Conservation (phyloP, 2,329 filamentous ascomycete species). For the Ophioceras dolichostomum region DNA sequence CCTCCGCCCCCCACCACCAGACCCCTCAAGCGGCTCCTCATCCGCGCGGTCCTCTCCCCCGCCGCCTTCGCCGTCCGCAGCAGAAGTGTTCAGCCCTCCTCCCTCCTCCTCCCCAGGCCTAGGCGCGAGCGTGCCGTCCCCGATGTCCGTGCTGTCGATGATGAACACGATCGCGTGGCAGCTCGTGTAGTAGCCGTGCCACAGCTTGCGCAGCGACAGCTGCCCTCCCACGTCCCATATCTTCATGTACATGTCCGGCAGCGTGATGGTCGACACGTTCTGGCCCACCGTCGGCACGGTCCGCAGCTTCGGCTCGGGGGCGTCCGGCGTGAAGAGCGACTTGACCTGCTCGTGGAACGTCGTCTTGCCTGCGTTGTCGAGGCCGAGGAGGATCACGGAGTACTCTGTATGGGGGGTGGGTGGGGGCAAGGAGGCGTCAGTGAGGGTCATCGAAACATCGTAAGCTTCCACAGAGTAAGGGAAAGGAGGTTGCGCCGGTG, state of each 20-base stretch:
- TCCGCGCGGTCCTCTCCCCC: not conserved
- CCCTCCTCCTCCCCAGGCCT: not conserved
- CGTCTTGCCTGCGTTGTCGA: conserved; percentile 97
- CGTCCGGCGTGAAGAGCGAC: conserved; percentile 60
- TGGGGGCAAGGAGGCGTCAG: conserved; percentile 1
- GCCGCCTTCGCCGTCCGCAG: conserved; percentile 18
- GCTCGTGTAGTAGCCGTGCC: conserved; percentile 90
- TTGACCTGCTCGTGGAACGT: conserved; percentile 97
- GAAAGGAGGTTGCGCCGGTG: not conserved
- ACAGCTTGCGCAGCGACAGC: conserved; percentile 74
- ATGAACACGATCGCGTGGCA: conserved; percentile 98
- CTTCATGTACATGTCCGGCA: conserved; percentile 94
- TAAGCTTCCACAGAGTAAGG: not conserved
- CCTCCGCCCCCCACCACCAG: not conserved
- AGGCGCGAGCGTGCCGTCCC: conserved; percentile 57
- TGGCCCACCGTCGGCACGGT: conserved; percentile 96
- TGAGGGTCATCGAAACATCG: not conserved
- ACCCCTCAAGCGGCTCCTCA: not conserved
- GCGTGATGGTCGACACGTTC: conserved; percentile 82
- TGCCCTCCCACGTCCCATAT: conserved; percentile 98
- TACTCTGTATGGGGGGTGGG: conserved; percentile 51
- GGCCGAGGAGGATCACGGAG: conserved; percentile 89
- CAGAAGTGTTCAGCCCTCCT: too few relatives aligned
- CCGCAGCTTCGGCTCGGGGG: conserved; percentile 55
- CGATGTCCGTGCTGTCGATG: conserved; percentile 88